A percentile compares a stretch with the other conserved stretches of the same genome.
Evolutionary conservation across 192 early-diverging fungal species (phyloP).

Genomic region (Dissophora globulifera): DNA sequence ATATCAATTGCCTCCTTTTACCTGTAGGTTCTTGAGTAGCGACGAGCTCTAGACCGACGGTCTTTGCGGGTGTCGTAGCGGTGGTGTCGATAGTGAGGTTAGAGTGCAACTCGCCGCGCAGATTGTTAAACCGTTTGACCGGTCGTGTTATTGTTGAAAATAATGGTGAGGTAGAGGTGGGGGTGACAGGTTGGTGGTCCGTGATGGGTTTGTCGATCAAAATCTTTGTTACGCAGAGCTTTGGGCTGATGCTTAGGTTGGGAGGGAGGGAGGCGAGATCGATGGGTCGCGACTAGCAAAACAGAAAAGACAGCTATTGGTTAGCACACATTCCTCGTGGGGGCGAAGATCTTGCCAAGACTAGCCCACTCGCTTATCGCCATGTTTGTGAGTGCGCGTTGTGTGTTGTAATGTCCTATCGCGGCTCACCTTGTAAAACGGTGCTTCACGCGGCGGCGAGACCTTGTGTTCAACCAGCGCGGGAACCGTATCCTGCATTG

Average conservation of each 20-base stretch:
- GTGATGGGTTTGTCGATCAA: constrained; percentile 26
- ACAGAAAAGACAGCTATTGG: not conserved
- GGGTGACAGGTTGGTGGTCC: not conserved
- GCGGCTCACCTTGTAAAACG: constrained; percentile 2
- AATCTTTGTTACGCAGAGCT: constrained; percentile 26
- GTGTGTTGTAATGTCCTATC: too few relatives aligned
- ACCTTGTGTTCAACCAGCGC: not conserved
- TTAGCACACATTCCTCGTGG: not conserved
- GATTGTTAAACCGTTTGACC: constrained; percentile 10
- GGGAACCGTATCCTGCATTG: not conserved
- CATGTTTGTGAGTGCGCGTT: too few relatives aligned
- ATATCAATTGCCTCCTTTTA: not conserved
- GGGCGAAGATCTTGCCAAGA: not conserved
- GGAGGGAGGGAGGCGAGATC: constrained; percentile 10
- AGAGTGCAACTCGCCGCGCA: not conserved
- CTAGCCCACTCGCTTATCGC: not conserved
- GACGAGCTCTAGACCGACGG: constrained; percentile 27
- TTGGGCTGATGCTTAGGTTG: constrained; percentile 24
- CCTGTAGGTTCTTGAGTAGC: not conserved
- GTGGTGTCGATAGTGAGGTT: constrained; percentile 29
- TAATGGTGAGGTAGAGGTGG: not conserved
- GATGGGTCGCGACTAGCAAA: constrained; percentile 7
- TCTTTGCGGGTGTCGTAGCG: constrained; percentile 4
- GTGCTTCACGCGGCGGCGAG: not conserved
- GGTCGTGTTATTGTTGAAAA: too few relatives aligned